These are phyloP conservation scores for Exophiala bonariae DNA, from an alignment of 2,329 filamentous ascomycete species.

Conservation along the genomic window DNA sequence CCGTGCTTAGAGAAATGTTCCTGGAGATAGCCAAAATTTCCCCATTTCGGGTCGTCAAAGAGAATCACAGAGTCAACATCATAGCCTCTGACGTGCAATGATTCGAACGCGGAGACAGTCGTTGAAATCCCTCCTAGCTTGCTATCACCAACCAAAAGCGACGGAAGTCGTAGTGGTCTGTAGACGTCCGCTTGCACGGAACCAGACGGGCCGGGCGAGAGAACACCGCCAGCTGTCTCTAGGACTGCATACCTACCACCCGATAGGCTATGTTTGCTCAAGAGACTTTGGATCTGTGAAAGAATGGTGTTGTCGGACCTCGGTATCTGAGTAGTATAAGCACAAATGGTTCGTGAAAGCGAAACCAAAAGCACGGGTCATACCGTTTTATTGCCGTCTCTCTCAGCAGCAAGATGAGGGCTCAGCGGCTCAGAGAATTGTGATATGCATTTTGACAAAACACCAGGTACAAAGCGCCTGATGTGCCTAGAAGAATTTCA, in stretches of 20 bases:
- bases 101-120: conserved; percentile 79
- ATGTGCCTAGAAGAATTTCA: conserved; percentile 57
- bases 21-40: conserved; percentile 67
- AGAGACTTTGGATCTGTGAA: conserved; percentile 46
- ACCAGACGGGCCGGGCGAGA: conserved; percentile 75
- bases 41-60: conserved; percentile 65
- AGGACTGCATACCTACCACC: conserved; percentile 55
- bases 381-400: conserved; percentile 22
- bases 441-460: conserved; percentile 63
- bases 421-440: conserved; percentile 75
- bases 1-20: conserved; percentile 65
- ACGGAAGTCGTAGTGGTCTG: conserved; percentile 69
- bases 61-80: conserved; percentile 70
- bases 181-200: conserved; percentile 78
- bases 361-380: not conserved
- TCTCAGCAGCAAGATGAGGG: conserved; percentile 69
- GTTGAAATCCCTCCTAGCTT: conserved; percentile 77
- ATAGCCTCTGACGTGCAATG: conserved; percentile 73
- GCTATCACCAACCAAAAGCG: conserved; percentile 72
- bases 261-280: conserved; percentile 35
- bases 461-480: conserved; percentile 55
- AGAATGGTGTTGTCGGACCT: conserved; percentile 55
- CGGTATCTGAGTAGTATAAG: conserved; percentile 40
- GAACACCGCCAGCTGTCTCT: conserved; percentile 80
- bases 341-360: not conserved